Evolutionary conservation across 1,139 yeast genomes (phyloP).

Genomic region (Diutina rugosa): DNA sequence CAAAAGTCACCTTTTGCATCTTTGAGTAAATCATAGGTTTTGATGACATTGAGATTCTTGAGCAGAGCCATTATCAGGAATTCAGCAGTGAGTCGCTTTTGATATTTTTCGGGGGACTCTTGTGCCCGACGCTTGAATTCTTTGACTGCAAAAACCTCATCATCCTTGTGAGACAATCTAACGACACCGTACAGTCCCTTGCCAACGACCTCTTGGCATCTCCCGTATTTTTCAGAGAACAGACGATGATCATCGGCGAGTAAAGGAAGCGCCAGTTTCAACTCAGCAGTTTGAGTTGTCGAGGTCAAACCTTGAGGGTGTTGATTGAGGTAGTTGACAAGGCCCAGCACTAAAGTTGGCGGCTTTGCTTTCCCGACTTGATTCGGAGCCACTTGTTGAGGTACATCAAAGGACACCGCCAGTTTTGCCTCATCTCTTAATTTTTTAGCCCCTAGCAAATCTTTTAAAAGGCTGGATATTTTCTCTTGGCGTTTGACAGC

Average conservation of each 20-base stretch:
- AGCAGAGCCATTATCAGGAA: conserved; percentile 37
- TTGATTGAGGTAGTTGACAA: neutral
- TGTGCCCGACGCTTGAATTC: conserved; percentile 30
- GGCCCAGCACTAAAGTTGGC: conserved; percentile 47
- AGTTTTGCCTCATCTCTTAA: conserved; percentile 70
- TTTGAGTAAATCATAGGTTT: conserved; percentile 73
- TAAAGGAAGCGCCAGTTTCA: neutral
- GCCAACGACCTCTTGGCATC: conserved; percentile 38
- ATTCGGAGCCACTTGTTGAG: conserved; percentile 5
- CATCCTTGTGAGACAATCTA: conserved; percentile 30
- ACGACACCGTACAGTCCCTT: conserved; percentile 38
- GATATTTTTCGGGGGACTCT: conserved; percentile 32
- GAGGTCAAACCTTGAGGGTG: neutral
- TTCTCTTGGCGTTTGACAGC: conserved; percentile 82
- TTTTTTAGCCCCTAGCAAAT: conserved; percentile 69
- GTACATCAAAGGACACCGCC: conserved; percentile 62
- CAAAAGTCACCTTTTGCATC: conserved; percentile 90
- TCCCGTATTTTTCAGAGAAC: conserved; percentile 36
- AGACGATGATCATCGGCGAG: conserved; percentile 19
- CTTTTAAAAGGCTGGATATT: conserved; percentile 75
- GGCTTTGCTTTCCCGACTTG: conserved; percentile 23
- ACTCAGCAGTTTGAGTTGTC: neutral
- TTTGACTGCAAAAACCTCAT: conserved; percentile 29
- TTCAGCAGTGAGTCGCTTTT: conserved; percentile 31
- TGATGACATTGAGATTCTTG: conserved; percentile 48